A percentile compares a stretch with the other conserved stretches of the same genome.
These are phyloP conservation scores for Termitomyces sp. DNA, from an alignment of 768 basidiomycete genomes.

Conservation along the genomic window DNA sequence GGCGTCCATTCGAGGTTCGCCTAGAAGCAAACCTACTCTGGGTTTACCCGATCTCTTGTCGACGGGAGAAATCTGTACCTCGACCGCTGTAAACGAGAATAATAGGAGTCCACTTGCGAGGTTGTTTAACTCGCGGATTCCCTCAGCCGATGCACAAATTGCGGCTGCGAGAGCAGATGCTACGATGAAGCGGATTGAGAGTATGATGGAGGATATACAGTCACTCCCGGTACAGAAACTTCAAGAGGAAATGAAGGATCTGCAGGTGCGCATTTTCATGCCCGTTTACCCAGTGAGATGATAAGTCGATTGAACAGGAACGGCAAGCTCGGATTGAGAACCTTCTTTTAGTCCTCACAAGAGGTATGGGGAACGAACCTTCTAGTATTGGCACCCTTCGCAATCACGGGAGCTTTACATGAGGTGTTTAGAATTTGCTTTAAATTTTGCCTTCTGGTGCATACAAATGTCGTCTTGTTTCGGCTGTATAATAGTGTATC, in stretches of 20 bases:
- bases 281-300: not conserved
- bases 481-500: not conserved
- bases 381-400: not conserved
- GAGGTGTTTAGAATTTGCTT: not conserved
- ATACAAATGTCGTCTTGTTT: not conserved
- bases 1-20: conserved; percentile 17
- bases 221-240: conserved; percentile 60
- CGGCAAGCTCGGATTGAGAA: conserved; percentile 77
- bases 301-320: conserved; percentile 32
- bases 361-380: conserved; percentile 53
- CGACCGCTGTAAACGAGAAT: conserved; percentile 7
- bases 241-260: conserved; percentile 78
- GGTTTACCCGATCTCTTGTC: conserved; percentile 14
- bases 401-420: conserved; percentile 1
- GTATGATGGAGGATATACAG: conserved; percentile 55
- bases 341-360: conserved; percentile 61
- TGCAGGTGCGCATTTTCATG: conserved; percentile 49
- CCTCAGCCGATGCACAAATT: conserved; percentile 10
- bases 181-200: conserved; percentile 50
- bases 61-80: conserved; percentile 11
- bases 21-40: conserved; percentile 14
- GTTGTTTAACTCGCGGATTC: conserved; percentile 31
- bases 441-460: not conserved
- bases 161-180: conserved; percentile 31
- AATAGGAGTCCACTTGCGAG: conserved; percentile 43